Evolutionary conservation across 768 basidiomycete species (phyloP).

Genomic region (Phlebiopsis gigantea): DNA sequence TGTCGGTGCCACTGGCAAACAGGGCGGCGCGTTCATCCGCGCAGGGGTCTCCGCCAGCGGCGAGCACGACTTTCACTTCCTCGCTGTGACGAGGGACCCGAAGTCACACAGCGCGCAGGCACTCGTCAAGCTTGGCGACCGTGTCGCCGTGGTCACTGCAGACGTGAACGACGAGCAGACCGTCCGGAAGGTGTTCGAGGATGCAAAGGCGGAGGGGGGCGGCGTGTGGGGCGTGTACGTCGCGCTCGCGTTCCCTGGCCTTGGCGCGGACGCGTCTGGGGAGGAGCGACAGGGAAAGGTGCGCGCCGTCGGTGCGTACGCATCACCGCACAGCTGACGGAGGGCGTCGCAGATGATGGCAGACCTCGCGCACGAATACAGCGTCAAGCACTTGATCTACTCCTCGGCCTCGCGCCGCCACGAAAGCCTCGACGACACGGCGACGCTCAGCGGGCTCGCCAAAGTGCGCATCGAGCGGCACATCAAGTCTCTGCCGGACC

Average conservation of each 20-base stretch:
- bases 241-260: slow-evolving; percentile 35
- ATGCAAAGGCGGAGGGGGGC: slow-evolving; percentile 22
- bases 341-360: slow-evolving; percentile 18
- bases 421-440: slow-evolving; percentile 25
- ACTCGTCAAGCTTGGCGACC: slow-evolving; percentile 18
- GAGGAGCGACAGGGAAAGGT: slow-evolving; percentile 39
- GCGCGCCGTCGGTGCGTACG: not conserved
- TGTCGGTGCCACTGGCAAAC: slow-evolving; percentile 5
- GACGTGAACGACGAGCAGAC: slow-evolving; percentile 27
- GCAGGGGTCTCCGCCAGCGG: no score
- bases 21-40: slow-evolving; percentile 4
- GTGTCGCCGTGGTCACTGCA: slow-evolving; percentile 31
- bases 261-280: slow-evolving; percentile 34
- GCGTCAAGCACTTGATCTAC: slow-evolving; percentile 30
- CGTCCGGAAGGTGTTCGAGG: slow-evolving; percentile 31
- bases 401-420: slow-evolving; percentile 35
- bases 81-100: slow-evolving; percentile 33
- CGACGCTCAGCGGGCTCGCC: slow-evolving; percentile 21
- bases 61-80: slow-evolving; percentile 24
- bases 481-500: slow-evolving; percentile 24
- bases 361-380: slow-evolving; percentile 32
- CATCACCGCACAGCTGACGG: not conserved
- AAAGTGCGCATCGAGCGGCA: slow-evolving; percentile 35
- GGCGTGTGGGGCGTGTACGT: slow-evolving; percentile 35
- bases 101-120: slow-evolving; percentile 24